Percentiles rank a stretch among this genome's conserved stretches.
Conservation (phyloP, 2,329 filamentous ascomycete species). For the Rosellinia necatrix region DNA sequence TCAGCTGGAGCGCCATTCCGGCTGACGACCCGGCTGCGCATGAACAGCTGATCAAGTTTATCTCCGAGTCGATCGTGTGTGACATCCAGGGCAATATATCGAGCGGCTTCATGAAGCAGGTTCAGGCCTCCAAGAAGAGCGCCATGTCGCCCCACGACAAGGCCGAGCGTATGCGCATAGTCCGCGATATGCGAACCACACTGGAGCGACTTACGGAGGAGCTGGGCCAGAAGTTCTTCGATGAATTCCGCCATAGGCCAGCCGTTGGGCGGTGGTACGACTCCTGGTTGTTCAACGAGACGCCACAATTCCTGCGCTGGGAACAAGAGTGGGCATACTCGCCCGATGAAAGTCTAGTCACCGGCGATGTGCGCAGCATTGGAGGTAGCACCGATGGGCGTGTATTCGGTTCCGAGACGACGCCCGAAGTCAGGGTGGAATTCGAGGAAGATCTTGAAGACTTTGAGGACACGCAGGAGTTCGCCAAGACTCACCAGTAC, state of each 20-base stretch:
- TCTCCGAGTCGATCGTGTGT: slow-evolving; percentile 28
- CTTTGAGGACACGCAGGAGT: slow-evolving; percentile 19
- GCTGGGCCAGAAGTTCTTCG: slow-evolving; percentile 28
- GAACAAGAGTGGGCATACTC: slow-evolving; percentile 28
- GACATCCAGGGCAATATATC: slow-evolving; percentile 29
- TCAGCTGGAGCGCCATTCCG: slow-evolving; percentile 27
- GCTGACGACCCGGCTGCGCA: slow-evolving; percentile 27
- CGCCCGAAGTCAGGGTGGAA: slow-evolving; percentile 22
- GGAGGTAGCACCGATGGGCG: slow-evolving; percentile 22
- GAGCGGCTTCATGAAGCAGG: slow-evolving; percentile 26
- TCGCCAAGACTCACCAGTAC: slow-evolving; percentile 15
- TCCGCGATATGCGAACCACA: slow-evolving; percentile 27
- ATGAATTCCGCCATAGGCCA: slow-evolving; percentile 27
- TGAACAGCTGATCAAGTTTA: slow-evolving; percentile 29
- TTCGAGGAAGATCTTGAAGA: slow-evolving; percentile 19
- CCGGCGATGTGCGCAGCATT: slow-evolving; percentile 11
- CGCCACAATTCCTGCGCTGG: slow-evolving; percentile 25
- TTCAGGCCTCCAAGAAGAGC: slow-evolving; percentile 29
- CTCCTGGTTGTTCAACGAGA: slow-evolving; percentile 27
- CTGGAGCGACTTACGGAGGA: slow-evolving; percentile 30
- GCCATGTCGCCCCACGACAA: slow-evolving; percentile 28
- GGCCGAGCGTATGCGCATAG: slow-evolving; percentile 29
- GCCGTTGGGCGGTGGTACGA: slow-evolving; percentile 31
- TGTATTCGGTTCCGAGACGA: slow-evolving; percentile 24
- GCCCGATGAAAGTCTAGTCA: slow-evolving; percentile 14